Percentiles rank a stretch among this genome's conserved stretches.
Conservation (phyloP, 2,329 filamentous ascomycete species). For the Talaromyces verruculosus region DNA sequence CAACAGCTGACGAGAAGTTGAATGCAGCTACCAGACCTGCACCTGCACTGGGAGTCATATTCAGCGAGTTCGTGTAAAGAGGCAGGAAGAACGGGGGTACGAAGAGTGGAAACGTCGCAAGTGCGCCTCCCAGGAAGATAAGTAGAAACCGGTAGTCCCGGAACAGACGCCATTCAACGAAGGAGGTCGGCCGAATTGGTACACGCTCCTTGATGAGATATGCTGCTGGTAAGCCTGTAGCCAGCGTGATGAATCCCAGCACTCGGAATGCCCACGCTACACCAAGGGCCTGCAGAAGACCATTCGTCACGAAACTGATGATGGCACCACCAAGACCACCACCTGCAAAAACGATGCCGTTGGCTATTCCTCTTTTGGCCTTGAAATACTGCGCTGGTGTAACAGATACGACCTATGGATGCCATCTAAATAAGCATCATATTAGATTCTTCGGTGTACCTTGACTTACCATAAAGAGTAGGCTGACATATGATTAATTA, state of each 20-base stretch:
- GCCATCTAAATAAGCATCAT: conserved; percentile 17
- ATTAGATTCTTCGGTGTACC: neutral
- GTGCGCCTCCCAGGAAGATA: conserved; percentile 55
- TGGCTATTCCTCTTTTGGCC: conserved; percentile 58
- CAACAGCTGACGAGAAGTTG: conserved; percentile 60
- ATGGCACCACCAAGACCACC: conserved; percentile 60
- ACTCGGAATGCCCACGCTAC: conserved; percentile 63
- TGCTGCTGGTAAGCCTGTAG: conserved; percentile 54
- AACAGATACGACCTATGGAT: conserved; percentile 58
- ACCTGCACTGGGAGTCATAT: conserved; percentile 53
- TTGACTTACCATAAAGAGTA: conserved; percentile 47
- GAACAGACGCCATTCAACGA: conserved; percentile 58
- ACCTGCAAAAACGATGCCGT: conserved; percentile 59
- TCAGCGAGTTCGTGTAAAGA: conserved; percentile 57
- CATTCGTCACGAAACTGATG: conserved; percentile 59
- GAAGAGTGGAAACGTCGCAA: conserved; percentile 61
- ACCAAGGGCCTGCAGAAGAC: conserved; percentile 58
- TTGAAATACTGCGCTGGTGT: conserved; percentile 63
- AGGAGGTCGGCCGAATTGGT: conserved; percentile 38
- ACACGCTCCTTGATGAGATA: conserved; percentile 57
- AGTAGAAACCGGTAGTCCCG: conserved; percentile 52
- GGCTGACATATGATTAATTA: conserved; percentile 22
- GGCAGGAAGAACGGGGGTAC: conserved; percentile 64
- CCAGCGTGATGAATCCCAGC: conserved; percentile 56
- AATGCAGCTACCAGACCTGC: conserved; percentile 62